Percentiles rank a stretch among this genome's conserved stretches.
phyloP scores from a whole-genome alignment of 2,329 filamentous ascomycete genomes.

The Anthostomella pinea region DNA sequence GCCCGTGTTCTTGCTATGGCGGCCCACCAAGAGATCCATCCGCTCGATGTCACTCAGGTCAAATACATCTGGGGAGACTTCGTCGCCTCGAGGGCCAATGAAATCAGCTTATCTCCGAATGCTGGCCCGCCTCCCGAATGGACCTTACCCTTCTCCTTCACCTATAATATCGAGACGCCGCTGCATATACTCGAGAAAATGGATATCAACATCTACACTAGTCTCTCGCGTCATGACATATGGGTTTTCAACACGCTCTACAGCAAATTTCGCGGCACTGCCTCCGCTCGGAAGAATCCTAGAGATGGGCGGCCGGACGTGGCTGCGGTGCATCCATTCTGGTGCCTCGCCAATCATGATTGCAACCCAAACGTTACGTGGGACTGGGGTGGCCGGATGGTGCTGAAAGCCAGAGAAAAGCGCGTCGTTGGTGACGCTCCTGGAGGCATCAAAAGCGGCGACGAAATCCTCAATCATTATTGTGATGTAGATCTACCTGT shows the following conservation, averaged over 20 bases:
- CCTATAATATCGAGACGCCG: conserved; percentile 70
- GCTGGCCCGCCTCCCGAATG: conserved; percentile 57
- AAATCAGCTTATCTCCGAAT: conserved; percentile 52
- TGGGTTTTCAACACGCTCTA: conserved; percentile 92
- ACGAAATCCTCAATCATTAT: conserved; percentile 92
- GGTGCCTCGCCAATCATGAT: conserved; percentile 95
- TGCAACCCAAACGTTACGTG: conserved; percentile 93
- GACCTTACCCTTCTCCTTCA: conserved; percentile 76
- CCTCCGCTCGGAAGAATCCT: conserved; percentile 76
- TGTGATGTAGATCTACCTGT: conserved; percentile 81
- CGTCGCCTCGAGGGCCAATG: conserved; percentile 49
- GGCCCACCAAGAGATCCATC: conserved; percentile 57
- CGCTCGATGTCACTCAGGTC: conserved; percentile 61
- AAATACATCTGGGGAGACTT: conserved; percentile 72
- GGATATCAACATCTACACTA: conserved; percentile 72
- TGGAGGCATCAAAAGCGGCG: conserved; percentile 68
- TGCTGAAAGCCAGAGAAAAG: conserved; percentile 60
- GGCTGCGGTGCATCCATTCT: conserved; percentile 89
- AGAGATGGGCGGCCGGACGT: conserved; percentile 83
- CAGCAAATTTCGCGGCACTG: conserved; percentile 89
- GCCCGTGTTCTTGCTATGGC: conserved; percentile 63
- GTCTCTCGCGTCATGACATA: conserved; percentile 59
- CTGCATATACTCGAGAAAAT: conserved; percentile 80
- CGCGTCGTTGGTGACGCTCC: conserved; percentile 49
- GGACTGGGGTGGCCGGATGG: conserved; percentile 85